These are phyloP conservation scores for Gracilaria vermiculophylla DNA, from an alignment of 23 red algal genomes.

Conservation along the genomic window DNA sequence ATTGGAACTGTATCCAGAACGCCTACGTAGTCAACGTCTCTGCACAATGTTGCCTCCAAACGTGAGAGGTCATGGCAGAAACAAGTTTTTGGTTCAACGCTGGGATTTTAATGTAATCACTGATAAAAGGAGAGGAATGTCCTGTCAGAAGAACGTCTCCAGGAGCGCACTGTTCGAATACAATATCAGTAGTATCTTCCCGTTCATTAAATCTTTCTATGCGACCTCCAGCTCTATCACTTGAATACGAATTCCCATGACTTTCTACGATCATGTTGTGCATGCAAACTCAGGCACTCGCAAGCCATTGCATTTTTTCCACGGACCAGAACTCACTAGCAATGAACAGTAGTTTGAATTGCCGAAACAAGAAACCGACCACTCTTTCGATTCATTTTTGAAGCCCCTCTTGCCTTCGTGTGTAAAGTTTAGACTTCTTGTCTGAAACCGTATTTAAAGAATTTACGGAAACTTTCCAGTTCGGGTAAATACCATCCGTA, in stretches of 20 bases:
- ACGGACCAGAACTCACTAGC: constrained; percentile 25
- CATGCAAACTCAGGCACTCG: neutral
- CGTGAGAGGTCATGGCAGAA: neutral
- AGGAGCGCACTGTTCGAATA: too few relatives aligned
- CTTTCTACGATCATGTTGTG: constrained; percentile 29
- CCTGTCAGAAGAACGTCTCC: too few relatives aligned
- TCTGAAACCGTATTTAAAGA: too few relatives aligned
- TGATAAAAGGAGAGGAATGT: too few relatives aligned
- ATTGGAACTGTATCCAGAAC: too few relatives aligned
- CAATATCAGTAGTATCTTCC: too few relatives aligned
- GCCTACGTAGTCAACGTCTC: too few relatives aligned
- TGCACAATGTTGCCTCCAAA: too few relatives aligned
- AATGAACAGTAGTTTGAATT: constrained; percentile 26
- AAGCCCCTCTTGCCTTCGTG: neutral
- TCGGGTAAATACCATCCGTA: constrained; percentile 12
- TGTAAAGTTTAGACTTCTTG: too few relatives aligned
- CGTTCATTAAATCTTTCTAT: too few relatives aligned
- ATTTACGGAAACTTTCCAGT: neutral
- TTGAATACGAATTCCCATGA: neutral
- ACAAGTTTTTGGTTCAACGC: neutral
- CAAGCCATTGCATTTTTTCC: constrained; percentile 17
- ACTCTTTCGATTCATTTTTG: constrained; percentile 41
- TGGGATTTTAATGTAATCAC: too few relatives aligned
- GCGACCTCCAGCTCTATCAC: constrained; percentile 9
- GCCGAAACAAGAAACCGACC: constrained; percentile 28